Base-by-base conservation (phyloP, 2,329 filamentous ascomycete genomes). In the Thelonectria rubi region DNA sequence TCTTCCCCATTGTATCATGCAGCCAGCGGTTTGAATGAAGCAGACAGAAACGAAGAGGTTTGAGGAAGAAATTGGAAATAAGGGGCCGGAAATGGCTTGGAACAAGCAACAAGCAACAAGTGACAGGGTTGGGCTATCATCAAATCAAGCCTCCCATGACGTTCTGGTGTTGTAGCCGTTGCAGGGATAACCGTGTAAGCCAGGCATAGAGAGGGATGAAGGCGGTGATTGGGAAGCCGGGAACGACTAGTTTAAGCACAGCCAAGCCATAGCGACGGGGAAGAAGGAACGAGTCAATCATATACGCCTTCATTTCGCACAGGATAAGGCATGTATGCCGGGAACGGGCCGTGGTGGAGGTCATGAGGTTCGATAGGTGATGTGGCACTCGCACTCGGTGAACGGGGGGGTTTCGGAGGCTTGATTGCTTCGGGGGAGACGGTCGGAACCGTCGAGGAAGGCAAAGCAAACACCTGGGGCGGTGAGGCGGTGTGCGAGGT, bases 1-100 rank as follows among this genome's bases (percentile, higher is more conserved):
- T 64, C 65, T 68, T 69, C 55, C 66, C 71, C 74, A 77, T 76
- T 57, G 66, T 62, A 52, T 39, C 49, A 57, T 26, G 51, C 55
- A 45, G 47, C 57, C 26, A 51, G 60, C 14, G 56, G 61, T 46
- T 53, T 55, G 47, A 57, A 43, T 54, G 15, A 37, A 37, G 26
- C 10, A 56, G 57, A 58, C 42, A n/a, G 47, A 55, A 6, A 37
- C 47, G 5, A 39, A 43, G 24, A 53, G 24, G 60, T n/a, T 39
- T 50, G 14, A 26, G 20, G 34, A 18, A 40, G 15, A 47, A 51
- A 26, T 32, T 42, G 40, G 55, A 54, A 37, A 51, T 59, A 62
- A 37, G 50, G 48, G 17, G 45, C 24, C 17, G 54, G 51, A 45
- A 55, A 30, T 30, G 63, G 52, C 49, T 55, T 55, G 65, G 50